Base-by-base conservation (phyloP, 108 stramenopile species). In the Schizochytrium sp. region DNA sequence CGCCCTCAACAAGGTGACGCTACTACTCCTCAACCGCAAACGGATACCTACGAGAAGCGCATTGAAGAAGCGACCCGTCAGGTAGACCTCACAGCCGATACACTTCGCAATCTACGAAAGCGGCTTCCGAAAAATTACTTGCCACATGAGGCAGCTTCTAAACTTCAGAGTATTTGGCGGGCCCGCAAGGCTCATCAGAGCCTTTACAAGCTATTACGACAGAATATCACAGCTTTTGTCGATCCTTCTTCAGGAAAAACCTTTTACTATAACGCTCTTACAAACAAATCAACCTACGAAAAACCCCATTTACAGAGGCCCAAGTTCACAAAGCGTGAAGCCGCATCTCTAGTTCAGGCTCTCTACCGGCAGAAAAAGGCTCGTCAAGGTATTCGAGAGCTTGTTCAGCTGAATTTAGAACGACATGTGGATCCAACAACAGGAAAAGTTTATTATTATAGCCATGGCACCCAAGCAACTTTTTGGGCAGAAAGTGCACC, bases 361-460 rank as follows among this genome's bases (percentile, higher is more conserved):
- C 76, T 83, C 50, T 83, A n/a, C 15, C 47, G 76, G 5, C 47
- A 83, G 40, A 46, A 28, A 53, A 17, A 40, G 28, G 76, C 76
- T 1, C 47, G 76, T 38, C 38, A n/a, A 5, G 50, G 47, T 40
- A 83, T 83, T 42, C 50, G 47, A 2, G 76, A 83, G 50, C 53
- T 83, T 10, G 50, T 83, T 8, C 53, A 55, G 47, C 47, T 55
- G n/a, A 55, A 28, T 42, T 38, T 83, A n/a, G 76, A 83, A 42
- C 47, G 3, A 2, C 76, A 55, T 10, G 12, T 28, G 45, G 76
- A 83, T 53, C 76, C 76, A 5, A 40, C 10, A 5, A 19, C 76
- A 56, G 47, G 47, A 47, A 83, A 83, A 53, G 76, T 83, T 10
- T 83, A 83, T 42, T 83, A 83, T 42, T 83, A 40, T 2, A 83